These are phyloP conservation scores for Moelleriella libera DNA, from an alignment of 2,329 filamentous ascomycete species.

Conservation along the genomic window DNA sequence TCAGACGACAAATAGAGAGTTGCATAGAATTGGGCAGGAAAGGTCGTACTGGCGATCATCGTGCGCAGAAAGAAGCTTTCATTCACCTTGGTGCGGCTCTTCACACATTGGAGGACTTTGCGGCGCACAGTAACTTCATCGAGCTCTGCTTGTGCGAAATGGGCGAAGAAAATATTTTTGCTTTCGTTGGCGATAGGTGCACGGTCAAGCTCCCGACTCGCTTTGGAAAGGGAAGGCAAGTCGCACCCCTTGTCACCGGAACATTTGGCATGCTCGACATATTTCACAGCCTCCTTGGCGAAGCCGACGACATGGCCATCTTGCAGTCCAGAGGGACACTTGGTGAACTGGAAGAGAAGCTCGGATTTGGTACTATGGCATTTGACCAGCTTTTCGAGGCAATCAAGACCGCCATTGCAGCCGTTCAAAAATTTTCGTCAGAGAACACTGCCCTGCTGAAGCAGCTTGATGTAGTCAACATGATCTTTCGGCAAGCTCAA, in stretches of 20 bases:
- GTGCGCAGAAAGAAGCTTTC: slow-evolving; percentile 49
- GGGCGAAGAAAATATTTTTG: slow-evolving; percentile 52
- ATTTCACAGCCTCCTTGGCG: slow-evolving; percentile 50
- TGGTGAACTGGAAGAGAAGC: slow-evolving; percentile 60
- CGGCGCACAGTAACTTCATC: slow-evolving; percentile 62
- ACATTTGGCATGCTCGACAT: slow-evolving; percentile 42
- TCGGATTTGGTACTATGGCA: slow-evolving; percentile 39
- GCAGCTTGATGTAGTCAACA: slow-evolving; percentile 12
- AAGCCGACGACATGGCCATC: slow-evolving; percentile 35
- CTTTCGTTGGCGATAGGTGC: slow-evolving; percentile 18
- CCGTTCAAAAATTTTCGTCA: slow-evolving; percentile 10
- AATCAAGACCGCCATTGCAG: slow-evolving; percentile 11
- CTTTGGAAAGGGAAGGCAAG: slow-evolving; percentile 31
- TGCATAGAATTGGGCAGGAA: slow-evolving; percentile 58
- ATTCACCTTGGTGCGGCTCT: slow-evolving; percentile 56
- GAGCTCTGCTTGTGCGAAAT: slow-evolving; percentile 59
- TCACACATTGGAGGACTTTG: slow-evolving; percentile 53
- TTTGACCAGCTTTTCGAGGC: slow-evolving; percentile 16
- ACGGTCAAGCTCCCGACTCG: slow-evolving; percentile 32
- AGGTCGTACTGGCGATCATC: slow-evolving; percentile 46
- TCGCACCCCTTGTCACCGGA: slow-evolving; percentile 56
- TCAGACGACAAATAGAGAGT: slow-evolving; percentile 53
- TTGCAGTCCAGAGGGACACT: slow-evolving; percentile 41
- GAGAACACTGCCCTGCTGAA: slow-evolving; percentile 10
- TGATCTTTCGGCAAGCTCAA: slow-evolving; percentile 13